phyloP scores from a whole-genome alignment of 768 basidiomycete species.

The Lactifluus subvellereus region DNA sequence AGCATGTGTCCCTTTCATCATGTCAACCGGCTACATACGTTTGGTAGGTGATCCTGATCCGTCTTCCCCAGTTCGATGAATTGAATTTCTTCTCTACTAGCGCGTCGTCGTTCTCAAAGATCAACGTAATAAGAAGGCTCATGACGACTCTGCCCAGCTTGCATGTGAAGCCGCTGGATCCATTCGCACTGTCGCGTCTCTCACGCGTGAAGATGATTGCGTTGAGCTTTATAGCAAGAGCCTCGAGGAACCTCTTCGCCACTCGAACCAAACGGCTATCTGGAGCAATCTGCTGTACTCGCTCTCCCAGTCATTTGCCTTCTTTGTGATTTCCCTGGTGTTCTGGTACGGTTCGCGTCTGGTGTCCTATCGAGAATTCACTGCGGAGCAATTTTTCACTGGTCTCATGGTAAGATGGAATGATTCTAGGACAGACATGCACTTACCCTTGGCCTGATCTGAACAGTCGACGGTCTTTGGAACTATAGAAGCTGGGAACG shows the following conservation, averaged over 20 bases:
- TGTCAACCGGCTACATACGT: conserved; percentile 76
- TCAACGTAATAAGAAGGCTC: conserved; percentile 67
- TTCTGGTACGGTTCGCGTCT: conserved; percentile 72
- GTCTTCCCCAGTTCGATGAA: neutral
- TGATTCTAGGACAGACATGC: neutral
- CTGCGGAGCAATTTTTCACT: conserved; percentile 70
- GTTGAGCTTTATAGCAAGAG: conserved; percentile 55
- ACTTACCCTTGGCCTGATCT: neutral
- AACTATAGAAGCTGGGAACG: conserved; percentile 78
- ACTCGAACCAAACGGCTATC: conserved; percentile 55
- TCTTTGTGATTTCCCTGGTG: conserved; percentile 75
- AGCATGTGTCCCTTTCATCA: conserved; percentile 63
- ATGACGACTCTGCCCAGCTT: conserved; percentile 75
- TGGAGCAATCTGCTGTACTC: conserved; percentile 63
- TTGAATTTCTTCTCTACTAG: conserved; percentile 28
- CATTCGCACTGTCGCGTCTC: conserved; percentile 81
- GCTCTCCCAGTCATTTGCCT: conserved; percentile 63
- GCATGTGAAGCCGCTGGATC: conserved; percentile 88
- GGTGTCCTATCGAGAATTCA: conserved; percentile 49
- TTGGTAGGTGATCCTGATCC: conserved; percentile 40
- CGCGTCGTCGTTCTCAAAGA: conserved; percentile 85
- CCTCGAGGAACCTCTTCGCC: conserved; percentile 62
- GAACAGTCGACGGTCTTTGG: conserved; percentile 62
- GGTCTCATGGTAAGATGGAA: conserved; percentile 64
- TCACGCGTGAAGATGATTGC: conserved; percentile 83